These are phyloP conservation scores for Athelia psychrophila DNA, from an alignment of 1,284 basidiomycete species.

Conservation along the genomic window DNA sequence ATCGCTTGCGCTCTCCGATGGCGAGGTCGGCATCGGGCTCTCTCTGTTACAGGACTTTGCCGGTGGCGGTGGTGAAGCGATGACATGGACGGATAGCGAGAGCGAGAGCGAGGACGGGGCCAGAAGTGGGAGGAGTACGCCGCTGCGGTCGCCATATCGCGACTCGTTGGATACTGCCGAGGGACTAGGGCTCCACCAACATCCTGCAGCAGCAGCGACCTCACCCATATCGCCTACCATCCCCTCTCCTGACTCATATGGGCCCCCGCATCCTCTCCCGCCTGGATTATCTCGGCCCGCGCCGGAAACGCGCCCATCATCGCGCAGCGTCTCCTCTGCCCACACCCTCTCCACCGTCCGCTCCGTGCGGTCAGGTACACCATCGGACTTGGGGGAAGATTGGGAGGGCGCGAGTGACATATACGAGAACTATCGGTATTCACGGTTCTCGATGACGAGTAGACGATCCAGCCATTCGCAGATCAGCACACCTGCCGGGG, in stretches of 20 bases:
- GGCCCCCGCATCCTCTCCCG: neutral
- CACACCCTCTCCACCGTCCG: neutral
- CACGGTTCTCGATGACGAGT: conserved; percentile 52
- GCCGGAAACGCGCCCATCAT: conserved; percentile 12
- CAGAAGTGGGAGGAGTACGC: neutral
- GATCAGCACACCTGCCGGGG: neutral
- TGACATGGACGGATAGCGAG: conserved; percentile 15
- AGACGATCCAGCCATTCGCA: conserved; percentile 21
- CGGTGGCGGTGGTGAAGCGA: conserved; percentile 31
- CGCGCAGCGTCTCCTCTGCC: neutral
- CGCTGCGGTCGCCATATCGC: neutral
- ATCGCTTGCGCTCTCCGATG: conserved; percentile 43
- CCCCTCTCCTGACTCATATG: neutral
- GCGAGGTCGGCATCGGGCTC: conserved; percentile 64
- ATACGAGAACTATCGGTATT: conserved; percentile 75
- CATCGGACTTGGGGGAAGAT: conserved; percentile 38
- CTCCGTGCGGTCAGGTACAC: no score
- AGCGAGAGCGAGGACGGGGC: conserved; percentile 1
- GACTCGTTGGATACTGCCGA: neutral
- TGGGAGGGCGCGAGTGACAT: conserved; percentile 68
- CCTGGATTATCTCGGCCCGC: conserved; percentile 2
- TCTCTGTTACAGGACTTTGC: conserved; percentile 57
- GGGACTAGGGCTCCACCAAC: neutral
- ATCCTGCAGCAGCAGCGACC: neutral
- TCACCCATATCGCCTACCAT: neutral